Base-by-base conservation (phyloP, 345 rosid genomes). In the Geranium brycei region DNA sequence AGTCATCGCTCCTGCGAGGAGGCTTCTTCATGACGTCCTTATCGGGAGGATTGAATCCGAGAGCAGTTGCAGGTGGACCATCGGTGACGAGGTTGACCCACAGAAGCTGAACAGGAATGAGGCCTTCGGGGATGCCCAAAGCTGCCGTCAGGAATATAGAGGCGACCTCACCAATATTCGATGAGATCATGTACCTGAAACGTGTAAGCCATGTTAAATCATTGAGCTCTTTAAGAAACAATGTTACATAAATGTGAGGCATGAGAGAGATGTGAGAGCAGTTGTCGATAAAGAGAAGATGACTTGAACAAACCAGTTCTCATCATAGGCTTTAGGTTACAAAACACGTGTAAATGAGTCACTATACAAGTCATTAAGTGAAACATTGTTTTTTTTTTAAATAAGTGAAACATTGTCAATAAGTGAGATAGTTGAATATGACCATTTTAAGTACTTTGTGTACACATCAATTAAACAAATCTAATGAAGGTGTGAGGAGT, bases 11-110 rank as follows among this genome's bases (percentile, higher is more conserved):
- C 69, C 85, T 82, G 58, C 97, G 77, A 2, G 99, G 97, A 64
- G 96, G 95, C 76, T 93, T 93, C 78, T 80, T 83, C 99, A 93
- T 93, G 7, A 93, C 78, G 71, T 88, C 97, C 10, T 77, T 88
- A 72, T 93, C 99, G 28, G 97, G 95, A 12, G 99, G 99, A 61
- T 93, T 93, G 76, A 93, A 93, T 62, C 99, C 99, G 59, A 93
- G 68, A 61, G 99, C 99, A 5, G 99, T 93, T 51, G 99, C 99
- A 56, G 99, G 97, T 23, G 99, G 99, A 15, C 99, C 97, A 62
- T 93, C 99, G 0, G 99, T 93, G 18, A 93, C 99, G 19, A 93
- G 97, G 76, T 93, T 93, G 31, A 93, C 99, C 99, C 99, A 93
- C 61, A 93, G 87, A 81, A 93, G 97, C 81, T 93, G 99, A 60